A percentile compares a stretch with the other conserved stretches of the same genome.
These are phyloP conservation scores for Dipteronia sinensis DNA, from an alignment of 345 rosid genomes.

Conservation along the genomic window DNA sequence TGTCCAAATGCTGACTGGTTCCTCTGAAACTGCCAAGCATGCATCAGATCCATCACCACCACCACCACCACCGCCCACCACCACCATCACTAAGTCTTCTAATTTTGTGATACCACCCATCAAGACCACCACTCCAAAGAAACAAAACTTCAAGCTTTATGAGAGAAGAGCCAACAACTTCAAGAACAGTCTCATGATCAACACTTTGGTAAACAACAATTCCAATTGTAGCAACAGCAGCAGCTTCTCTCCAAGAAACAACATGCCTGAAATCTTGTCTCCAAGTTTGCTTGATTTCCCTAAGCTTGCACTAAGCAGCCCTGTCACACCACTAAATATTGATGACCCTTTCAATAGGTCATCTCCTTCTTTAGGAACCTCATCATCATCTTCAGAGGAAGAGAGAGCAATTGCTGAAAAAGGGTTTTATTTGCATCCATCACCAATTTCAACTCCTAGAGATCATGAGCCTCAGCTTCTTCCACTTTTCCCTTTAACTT, in stretches of 20 bases:
- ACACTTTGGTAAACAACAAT: conserved; percentile 49
- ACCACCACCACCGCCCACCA: conserved; percentile 24
- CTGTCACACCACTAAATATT: conserved; percentile 69
- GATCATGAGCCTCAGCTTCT: conserved; percentile 91
- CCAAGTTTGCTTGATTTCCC: conserved; percentile 96
- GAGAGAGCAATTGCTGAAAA: conserved; percentile 85
- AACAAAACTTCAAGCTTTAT: conserved; percentile 78
- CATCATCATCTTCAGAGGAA: conserved; percentile 57
- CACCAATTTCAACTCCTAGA: conserved; percentile 90
- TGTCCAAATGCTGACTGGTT: conserved; percentile 94
- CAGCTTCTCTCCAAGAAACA: conserved; percentile 65
- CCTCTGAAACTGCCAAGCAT: conserved; percentile 62
- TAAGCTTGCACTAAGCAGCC: conserved; percentile 77
- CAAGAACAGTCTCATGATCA: conserved; percentile 86
- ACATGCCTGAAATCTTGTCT: conserved; percentile 65
- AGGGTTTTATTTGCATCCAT: conserved; percentile 85
- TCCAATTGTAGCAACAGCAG: not conserved
- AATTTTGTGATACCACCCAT: conserved; percentile 66
- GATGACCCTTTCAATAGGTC: conserved; percentile 67
- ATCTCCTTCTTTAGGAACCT: conserved; percentile 57
- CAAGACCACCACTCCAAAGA: conserved; percentile 55
- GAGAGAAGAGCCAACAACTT: conserved; percentile 83
- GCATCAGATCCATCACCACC: conserved; percentile 45
- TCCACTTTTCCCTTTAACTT: conserved; percentile 84
- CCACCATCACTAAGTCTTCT: conserved; percentile 33